Evolutionary conservation across 2,329 filamentous ascomycete species (phyloP), one percentile per base, ranked within the genome.

Genomic region (Emmonsia crescens): DNA sequence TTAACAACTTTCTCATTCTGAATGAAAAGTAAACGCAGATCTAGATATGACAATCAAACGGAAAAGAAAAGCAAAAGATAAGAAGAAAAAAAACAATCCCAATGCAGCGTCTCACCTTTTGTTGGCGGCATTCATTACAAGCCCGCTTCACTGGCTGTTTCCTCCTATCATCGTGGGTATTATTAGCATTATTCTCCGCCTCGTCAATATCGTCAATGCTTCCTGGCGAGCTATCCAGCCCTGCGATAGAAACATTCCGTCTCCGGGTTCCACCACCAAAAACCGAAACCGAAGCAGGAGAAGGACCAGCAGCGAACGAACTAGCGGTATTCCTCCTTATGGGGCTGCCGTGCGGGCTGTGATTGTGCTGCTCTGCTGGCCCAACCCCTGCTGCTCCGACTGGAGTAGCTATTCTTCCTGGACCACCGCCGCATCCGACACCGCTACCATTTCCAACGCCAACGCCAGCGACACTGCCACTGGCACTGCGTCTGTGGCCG

Each of bases 51-150:
- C 49, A 38, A 36, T 54, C 24, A 55, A 48, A 49, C 46, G 31
- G 54, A 49, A 27, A 12, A 42, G 33, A 5, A 31, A 49, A 55
- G 61, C 21, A 16, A 57, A 60, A 40, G 14, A 8, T 21, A 16
- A 27, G 12, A 48, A 52, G 40, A 3, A 5, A 2, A 29, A 56
- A 21, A 19, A n/a, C n/a, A 5, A 40, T 44, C 5, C 46, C 27
- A 46, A 46, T 46, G 8, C 14, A 48, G 2, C 27, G 44, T 62
- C 72, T 73, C 66, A 87, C 85, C 78, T 88, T 88, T 69, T 88
- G 85, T 73, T 88, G 85, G 57, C 85, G 79, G 71, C 85, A 88
- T 70, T 88, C 84, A 71, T 87, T 87, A 72, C 85, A 88, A 24
- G 85, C 85, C 68, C 85, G 78, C 75, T 87, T 85, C 64, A 80